Evolutionary conservation across 306 rosid genomes (phyloP).

Genomic region (Urtica urens): DNA sequence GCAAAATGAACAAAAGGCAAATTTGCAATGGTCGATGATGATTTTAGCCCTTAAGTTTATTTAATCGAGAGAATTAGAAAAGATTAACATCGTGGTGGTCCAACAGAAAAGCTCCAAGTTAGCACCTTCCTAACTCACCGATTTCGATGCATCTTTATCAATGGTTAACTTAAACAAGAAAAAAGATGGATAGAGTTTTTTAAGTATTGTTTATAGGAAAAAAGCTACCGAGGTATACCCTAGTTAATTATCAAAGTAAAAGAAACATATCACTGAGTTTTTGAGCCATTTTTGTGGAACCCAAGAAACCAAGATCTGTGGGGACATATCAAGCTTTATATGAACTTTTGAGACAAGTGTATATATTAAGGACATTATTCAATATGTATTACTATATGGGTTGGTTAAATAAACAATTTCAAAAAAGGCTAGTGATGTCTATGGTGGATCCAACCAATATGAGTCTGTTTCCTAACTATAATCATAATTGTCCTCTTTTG

Average conservation of each 20-base stretch:
- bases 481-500: constrained; percentile 38
- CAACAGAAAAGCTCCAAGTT: constrained; percentile 21
- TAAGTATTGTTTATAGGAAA: no score
- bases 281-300: constrained; percentile 21
- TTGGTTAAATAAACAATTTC: constrained; percentile 15
- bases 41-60: constrained; percentile 4
- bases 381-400: no score
- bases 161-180: neutral
- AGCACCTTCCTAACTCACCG: constrained; percentile 25
- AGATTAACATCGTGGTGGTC: constrained; percentile 17
- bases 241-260: neutral
- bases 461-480: constrained; percentile 30
- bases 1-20: constrained; percentile 5
- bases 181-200: neutral
- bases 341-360: constrained; percentile 35
- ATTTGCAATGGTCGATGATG: constrained; percentile 8
- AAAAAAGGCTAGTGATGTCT: constrained; percentile 19
- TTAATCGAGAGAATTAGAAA: constrained; percentile 3
- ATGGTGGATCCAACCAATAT: constrained; percentile 61
- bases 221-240: no score
- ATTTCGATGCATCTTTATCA: constrained; percentile 9
- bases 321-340: constrained; percentile 30
- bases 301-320: constrained; percentile 33
- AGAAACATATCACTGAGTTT: constrained; percentile 1
- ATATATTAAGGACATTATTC: neutral